Evolutionary conservation across 352 stramenopile species (phyloP), one percentile per base, ranked within the genome.

Genomic region (Albugo laibachii): DNA sequence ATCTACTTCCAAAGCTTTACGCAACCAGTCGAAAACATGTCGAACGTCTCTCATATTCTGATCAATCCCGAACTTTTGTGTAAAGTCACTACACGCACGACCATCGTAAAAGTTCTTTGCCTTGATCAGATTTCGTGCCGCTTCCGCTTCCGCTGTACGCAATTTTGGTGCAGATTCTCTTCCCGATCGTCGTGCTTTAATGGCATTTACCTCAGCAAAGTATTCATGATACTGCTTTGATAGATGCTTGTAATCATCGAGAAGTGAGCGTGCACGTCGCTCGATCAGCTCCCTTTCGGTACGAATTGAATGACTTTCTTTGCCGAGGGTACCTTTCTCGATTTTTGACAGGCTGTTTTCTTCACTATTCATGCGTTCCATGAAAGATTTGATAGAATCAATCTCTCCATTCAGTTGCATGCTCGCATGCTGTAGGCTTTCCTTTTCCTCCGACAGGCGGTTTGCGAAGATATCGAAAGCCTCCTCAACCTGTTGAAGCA

Each of bases 221-320:
- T 83, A 83, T 68, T 91, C 87, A 51, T 75, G 64, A 55, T 91
- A 75, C 50, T 91, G 74, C 2, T 51, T 57, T 55, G 83, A 72
- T 67, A 87, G 86, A 57, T 83, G 69, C 61, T 91, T 91, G 78
- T 91, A 91, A 61, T 68, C 83, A 58, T 86, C 74, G 36, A 84
- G 75, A 11, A 91, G 57, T 31, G 70, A 63, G n/a, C 78, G 78
- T 5, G 78, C 78, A 35, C 78, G 78, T 62, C 87, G 78, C 58
- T 91, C 78, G 37, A 91, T 82, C n/a, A 91, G 55, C 56, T 91
- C 78, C 15, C 54, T 58, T 54, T 91, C 78, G 3, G 71, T 73
- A 37, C 74, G 76, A 43, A 75, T 75, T 36, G 87, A 69, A 44
- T 91, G 76, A 45, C 52, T 71, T 58, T 91, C 78, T 65, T 87